These are phyloP conservation scores for Vicia sativa DNA, from an alignment of 306 rosid species.

Conservation along the genomic window DNA sequence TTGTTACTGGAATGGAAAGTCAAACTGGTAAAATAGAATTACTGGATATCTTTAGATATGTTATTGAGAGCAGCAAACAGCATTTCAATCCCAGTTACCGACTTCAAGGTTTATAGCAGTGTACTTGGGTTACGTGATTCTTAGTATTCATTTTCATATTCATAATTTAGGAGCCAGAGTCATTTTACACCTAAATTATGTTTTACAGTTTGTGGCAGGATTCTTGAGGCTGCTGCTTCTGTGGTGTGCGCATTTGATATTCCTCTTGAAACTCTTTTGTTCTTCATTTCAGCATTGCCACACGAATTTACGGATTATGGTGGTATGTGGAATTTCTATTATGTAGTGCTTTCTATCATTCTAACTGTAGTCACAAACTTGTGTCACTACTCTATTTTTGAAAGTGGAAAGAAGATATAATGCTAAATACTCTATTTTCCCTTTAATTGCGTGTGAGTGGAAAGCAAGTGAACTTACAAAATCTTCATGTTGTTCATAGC, in stretches of 20 bases:
- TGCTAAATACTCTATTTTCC: constrained; percentile 13
- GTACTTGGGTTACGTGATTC: constrained; percentile 47
- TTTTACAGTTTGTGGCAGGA: constrained; percentile 72
- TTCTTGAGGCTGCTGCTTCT: constrained; percentile 73
- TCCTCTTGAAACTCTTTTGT: constrained; percentile 67
- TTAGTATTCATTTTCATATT: constrained; percentile 31
- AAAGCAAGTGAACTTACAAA: not conserved
- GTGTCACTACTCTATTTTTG: constrained; percentile 6
- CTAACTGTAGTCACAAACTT: constrained; percentile 23
- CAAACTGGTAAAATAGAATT: constrained; percentile 51
- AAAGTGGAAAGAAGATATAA: constrained; percentile 19
- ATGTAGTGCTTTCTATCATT: constrained; percentile 23
- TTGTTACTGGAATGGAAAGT: constrained; percentile 42
- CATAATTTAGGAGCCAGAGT: constrained; percentile 32
- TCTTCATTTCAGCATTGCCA: constrained; percentile 84
- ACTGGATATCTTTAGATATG: constrained; percentile 75
- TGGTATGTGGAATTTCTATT: constrained; percentile 56
- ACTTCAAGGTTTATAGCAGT: constrained; percentile 63
- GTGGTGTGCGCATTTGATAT: constrained; percentile 72
- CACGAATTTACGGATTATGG: constrained; percentile 76
- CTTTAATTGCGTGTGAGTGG: not conserved
- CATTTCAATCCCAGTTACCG: constrained; percentile 98
- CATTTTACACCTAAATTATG: constrained; percentile 38
- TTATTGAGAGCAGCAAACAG: constrained; percentile 84
- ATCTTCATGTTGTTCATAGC: constrained; percentile 6